Evolutionary conservation across 768 basidiomycete genomes (phyloP), one percentile per base, ranked within the genome.

Genomic region (Amanita thiersii): DNA sequence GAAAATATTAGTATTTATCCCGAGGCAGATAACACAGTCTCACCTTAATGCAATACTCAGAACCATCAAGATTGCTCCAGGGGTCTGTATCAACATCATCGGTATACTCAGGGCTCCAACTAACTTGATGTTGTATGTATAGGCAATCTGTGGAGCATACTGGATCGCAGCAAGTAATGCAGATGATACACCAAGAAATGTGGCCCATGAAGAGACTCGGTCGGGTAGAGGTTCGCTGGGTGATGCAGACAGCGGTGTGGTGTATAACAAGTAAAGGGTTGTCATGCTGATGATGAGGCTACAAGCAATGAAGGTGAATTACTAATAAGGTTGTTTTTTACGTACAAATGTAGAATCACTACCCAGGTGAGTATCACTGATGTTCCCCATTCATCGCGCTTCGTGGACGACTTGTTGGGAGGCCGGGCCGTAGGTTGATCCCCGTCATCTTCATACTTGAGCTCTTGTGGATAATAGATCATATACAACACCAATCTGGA

Each of bases 41-140:
- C 43, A 81, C 75, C 79, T 65, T 18, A 87, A 61, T 5, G 82
- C 86, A 43, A 91, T 86, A 48, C 81, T 86, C 3, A 81, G 47
- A 4, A 88, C 84, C 82, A 97, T 93, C n/a, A 88, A 56, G 2
- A 87, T 65, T 1, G 86, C 83, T 3, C 92, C 93, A 2, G 92
- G 92, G 9, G 79, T 89, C 61, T 98, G 94, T 11, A 99, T 87
- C 36, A 77, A 63, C 94, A 99, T 97, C 79, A 90, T 97, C 1
- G 86, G 84, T 43, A 99, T 86, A 54, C 89, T 92, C 11, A 98
- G 67, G 0, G 91, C 90, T 2, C 94, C 94, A 6, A 98, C 92
- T 9, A 94, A 73, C 53, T 80, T 84, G 21, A 73, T 60, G 3
- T 63, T 65, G 51, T 83, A 96, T 1, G 93, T 98, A 46, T 82